Conservation (phyloP, 1,284 basidiomycete species). For the Ustilago loliicola region DNA sequence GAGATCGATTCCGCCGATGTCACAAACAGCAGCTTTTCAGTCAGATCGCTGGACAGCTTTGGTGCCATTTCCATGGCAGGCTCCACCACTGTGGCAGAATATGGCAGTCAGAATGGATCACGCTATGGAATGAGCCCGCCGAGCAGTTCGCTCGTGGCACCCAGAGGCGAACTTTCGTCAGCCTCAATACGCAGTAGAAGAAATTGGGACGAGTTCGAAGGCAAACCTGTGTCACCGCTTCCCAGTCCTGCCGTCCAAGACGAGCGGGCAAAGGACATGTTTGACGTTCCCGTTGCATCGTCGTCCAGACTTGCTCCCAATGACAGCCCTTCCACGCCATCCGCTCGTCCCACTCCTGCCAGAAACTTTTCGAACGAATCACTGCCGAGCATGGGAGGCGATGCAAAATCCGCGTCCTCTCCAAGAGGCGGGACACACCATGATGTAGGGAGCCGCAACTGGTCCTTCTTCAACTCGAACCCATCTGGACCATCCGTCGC, state of each 20-base stretch:
- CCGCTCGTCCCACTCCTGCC: conserved; percentile 2
- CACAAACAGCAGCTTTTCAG: conserved; percentile 37
- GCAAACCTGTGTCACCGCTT: conserved; percentile 64
- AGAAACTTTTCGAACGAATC: conserved; percentile 22
- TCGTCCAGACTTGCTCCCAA: conserved; percentile 7
- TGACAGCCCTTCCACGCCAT: conserved; percentile 5
- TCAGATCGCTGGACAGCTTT: conserved; percentile 40
- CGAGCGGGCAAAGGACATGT: conserved; percentile 44
- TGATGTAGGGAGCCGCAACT: conserved; percentile 47
- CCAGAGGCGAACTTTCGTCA: conserved; percentile 49
- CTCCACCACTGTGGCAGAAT: conserved; percentile 29
- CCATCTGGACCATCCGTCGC: conserved; percentile 26
- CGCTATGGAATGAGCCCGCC: conserved; percentile 30
- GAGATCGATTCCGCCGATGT: conserved; percentile 15
- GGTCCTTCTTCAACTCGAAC: conserved; percentile 58
- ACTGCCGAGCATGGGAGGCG: conserved; percentile 12
- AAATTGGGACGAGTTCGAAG: conserved; percentile 67
- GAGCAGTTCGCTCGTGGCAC: conserved; percentile 22
- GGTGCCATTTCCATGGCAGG: conserved; percentile 36
- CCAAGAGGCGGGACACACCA: conserved; percentile 7
- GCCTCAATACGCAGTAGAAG: conserved; percentile 62
- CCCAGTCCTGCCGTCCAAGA: conserved; percentile 57
- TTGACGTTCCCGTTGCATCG: conserved; percentile 41
- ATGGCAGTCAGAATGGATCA: conserved; percentile 33
- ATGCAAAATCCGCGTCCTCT: conserved; percentile 11